phyloP scores from a whole-genome alignment of 257 asterid species.

The Buddleja alternifolia region DNA sequence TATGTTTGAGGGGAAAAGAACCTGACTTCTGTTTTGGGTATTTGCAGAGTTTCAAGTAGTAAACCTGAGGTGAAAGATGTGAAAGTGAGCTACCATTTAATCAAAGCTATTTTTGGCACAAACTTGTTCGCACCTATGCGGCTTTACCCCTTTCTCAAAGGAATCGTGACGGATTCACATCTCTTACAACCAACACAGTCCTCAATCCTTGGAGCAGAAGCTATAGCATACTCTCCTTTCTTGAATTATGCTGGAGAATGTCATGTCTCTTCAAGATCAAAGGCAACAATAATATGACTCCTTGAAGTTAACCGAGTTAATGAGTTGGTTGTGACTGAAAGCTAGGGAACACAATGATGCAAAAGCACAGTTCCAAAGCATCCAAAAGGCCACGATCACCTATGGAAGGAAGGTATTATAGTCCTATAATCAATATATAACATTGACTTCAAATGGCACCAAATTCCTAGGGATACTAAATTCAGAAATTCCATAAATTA shows the following conservation, averaged over 20 bases:
- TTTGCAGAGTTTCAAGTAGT: no score
- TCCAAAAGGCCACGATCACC: conserved; percentile 40
- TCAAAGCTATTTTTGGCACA: no score
- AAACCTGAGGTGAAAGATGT: no score
- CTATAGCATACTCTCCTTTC: conserved; percentile 43
- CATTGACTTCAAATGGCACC: not conserved
- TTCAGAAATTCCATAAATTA: not conserved
- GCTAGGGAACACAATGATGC: conserved; percentile 51
- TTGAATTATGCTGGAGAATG: conserved; percentile 67
- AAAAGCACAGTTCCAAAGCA: conserved; percentile 31
- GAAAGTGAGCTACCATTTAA: no score
- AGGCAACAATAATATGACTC: conserved; percentile 66
- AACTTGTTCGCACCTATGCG: no score
- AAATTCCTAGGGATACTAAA: not conserved
- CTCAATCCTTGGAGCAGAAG: no score
- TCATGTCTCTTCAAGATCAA: conserved; percentile 66
- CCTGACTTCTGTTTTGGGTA: no score
- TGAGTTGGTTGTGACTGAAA: conserved; percentile 70
- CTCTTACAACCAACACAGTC: no score
- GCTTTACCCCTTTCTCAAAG: no score
- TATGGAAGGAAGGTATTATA: conserved; percentile 47
- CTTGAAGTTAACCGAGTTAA: conserved; percentile 58
- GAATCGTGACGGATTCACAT: no score
- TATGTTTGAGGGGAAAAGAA: no score
- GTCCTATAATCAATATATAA: not conserved